Evolutionary conservation across 768 basidiomycete genomes (phyloP).

Genomic region (Podaxis rugospora): DNA sequence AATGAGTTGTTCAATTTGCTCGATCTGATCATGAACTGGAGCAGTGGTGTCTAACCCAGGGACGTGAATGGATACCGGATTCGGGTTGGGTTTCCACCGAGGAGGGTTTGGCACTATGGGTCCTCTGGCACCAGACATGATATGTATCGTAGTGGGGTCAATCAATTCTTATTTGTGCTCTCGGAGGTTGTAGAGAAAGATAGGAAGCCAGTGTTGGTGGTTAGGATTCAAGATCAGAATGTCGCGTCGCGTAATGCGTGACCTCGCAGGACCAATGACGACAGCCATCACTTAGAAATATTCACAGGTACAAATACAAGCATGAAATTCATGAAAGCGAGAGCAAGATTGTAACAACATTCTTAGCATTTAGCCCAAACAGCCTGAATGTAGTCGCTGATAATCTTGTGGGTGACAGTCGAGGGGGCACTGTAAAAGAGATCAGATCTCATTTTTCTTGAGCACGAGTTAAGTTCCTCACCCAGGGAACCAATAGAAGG

Average conservation of each 20-base stretch:
- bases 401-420: constrained; percentile 2
- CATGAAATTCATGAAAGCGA: not conserved
- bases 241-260: not conserved
- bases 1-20: constrained; percentile 94
- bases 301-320: not conserved
- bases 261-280: not conserved
- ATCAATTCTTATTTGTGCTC: not conserved
- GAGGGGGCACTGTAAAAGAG: not conserved
- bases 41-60: constrained; percentile 72
- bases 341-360: not conserved
- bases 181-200: not conserved
- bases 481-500: constrained; percentile 10
- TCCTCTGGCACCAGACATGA: constrained; percentile 23
- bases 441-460: not conserved
- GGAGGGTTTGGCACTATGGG: constrained; percentile 56
- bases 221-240: not conserved
- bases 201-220: not conserved
- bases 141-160: not conserved
- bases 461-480: not conserved
- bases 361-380: constrained; percentile 5
- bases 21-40: constrained; percentile 76
- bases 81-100: constrained; percentile 61
- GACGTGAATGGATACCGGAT: constrained; percentile 61
- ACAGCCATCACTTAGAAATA: too few relatives aligned
- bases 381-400: constrained; percentile 9